Evolutionary conservation across 75 land plant species (phyloP), one percentile per base, ranked within the genome.

Genomic region (Pinus taeda): DNA sequence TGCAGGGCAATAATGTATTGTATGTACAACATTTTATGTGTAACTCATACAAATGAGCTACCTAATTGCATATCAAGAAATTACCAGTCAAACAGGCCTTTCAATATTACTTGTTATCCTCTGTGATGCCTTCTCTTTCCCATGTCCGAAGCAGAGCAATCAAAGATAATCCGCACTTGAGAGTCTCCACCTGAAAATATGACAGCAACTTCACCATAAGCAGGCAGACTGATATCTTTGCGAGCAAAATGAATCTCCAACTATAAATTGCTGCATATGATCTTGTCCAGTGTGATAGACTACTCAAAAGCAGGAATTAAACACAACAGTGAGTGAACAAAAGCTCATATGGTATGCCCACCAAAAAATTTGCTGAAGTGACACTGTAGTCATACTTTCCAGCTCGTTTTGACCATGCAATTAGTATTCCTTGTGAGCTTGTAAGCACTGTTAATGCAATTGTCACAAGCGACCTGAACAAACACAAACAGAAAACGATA

Each of bases 361-460:
- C 97, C 85, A 88, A 74, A 65, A 91, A 94, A 62, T 94, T 94
- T 36, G 97, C 93, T 33, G 94, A 88, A 7, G 94, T 94, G 13
- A 94, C 94, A 86, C 92, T 94, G 75, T 94, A 94, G 72, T 92
- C 92, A 74, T 94, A 94, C 79, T 84, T 85, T 59, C 92, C 97
- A 49, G 90, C 85, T 79, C 89, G 87, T 85, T 92, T 94, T 0
- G 97, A 91, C 97, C 97, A 94, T 4, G 90, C 94, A 75, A 94
- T 94, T 17, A 94, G 79, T 57, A 94, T 92, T 12, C 95, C 89
- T 79, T 94, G 97, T 56, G 97, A 94, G 76, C 97, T 94, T 37
- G 97, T 94, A 24, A 94, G 88, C 63, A 94, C 60, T 60, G 94
- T 94, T 77, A 94, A 80, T 26, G 97, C 94, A 77, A 89, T 70